Base-by-base conservation (phyloP, 2,329 filamentous ascomycete genomes). In the Pyrenophora graminea region DNA sequence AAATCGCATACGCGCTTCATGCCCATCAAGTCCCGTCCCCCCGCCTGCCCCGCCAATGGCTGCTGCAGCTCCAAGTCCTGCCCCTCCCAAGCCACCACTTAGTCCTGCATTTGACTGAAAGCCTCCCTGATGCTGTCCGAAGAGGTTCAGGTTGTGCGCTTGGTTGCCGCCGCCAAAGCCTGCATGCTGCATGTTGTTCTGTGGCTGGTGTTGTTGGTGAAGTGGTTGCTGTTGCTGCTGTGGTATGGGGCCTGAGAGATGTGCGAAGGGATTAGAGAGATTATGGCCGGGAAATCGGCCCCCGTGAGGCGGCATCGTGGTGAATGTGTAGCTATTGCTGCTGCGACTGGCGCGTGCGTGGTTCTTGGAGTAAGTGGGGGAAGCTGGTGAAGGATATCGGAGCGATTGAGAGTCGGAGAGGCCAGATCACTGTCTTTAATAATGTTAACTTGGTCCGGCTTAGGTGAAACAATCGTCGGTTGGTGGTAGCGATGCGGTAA, bases 1-100 rank as follows among this genome's bases (percentile, higher is more conserved):
- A 71, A 97, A 97, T 6, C 90, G 87, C 82, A 94, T 89, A 67
- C 93, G 86, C 53, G 90, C 91, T 57, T 90, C 91, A 73, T 95
- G 90, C 72, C 90, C 93, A 27, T 87, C 90, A 44, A 96, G 83
- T 1, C 91, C 90, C 17, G 89, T 88, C 53, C 75, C 69, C 65
- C 77, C 52, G 70, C 71, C 57, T 76, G 77, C 59, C 77, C 80
- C 72, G 19, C 80, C 80, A 47, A 78, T 76, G 39, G 76, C 76
- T 31, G 75, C 71, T 44, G 81, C 82, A 58, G 85, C 85, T 8
- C 82, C 83, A 40, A 77, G 47, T 74, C 81, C 62, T 39, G 80
- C 81, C 56, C 85, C 86, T 8, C 82, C 82, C 39, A 77, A 49
- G 75, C 80, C 61, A 80, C 83, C 57, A 76, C 82, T 48, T 76